These are phyloP conservation scores for Spongospora subterranea DNA, from an alignment of 208 protist genomes.

Conservation along the genomic window DNA sequence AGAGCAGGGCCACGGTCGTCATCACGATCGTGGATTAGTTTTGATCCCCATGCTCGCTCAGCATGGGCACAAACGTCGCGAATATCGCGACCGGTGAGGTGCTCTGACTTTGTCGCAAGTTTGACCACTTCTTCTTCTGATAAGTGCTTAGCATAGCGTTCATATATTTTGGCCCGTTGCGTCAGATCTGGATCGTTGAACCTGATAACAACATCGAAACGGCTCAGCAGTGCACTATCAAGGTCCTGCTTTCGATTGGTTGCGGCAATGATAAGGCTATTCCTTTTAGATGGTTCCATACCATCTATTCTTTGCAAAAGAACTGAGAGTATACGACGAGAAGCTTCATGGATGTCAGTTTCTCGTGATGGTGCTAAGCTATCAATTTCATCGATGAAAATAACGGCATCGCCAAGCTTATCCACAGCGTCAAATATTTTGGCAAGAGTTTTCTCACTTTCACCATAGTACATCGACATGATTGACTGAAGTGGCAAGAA, in stretches of 20 bases:
- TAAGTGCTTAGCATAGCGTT: background rate
- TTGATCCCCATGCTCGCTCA: conserved; percentile 18
- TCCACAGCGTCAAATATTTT: conserved; percentile 32
- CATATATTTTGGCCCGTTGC: conserved; percentile 24
- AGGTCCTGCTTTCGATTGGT: conserved; percentile 45
- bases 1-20: background rate
- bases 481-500: conserved; percentile 34
- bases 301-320: conserved; percentile 38
- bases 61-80: conserved; percentile 49
- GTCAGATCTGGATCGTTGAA: conserved; percentile 1
- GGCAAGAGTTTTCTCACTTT: conserved; percentile 27
- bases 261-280: conserved; percentile 47
- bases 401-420: conserved; percentile 33
- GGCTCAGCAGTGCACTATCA: background rate
- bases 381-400: conserved; percentile 51
- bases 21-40: background rate
- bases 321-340: conserved; percentile 25
- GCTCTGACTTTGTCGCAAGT: background rate
- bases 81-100: conserved; percentile 10
- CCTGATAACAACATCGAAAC: conserved; percentile 43
- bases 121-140: background rate
- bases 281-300: background rate
- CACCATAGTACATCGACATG: conserved; percentile 50
- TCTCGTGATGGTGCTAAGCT: conserved; percentile 40
- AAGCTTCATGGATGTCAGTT: conserved; percentile 40